Conservation (phyloP, 2,329 filamentous ascomycete genomes). For the Thermochaetoides dissita region DNA sequence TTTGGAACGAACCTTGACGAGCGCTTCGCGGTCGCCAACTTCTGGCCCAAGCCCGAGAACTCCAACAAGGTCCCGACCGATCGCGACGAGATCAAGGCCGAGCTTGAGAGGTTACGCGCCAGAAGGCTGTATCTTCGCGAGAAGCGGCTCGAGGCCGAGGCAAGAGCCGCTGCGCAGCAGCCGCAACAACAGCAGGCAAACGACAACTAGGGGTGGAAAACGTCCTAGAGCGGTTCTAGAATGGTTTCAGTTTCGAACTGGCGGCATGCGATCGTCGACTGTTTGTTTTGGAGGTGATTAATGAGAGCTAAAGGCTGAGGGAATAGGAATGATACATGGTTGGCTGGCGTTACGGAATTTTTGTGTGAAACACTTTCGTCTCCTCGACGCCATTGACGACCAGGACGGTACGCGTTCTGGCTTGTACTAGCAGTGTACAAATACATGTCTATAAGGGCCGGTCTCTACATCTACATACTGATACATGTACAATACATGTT, state of each 20-base stretch:
- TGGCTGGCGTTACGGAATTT: slow-evolving; percentile 6
- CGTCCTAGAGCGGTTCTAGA: too few relatives aligned
- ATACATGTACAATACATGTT: not conserved
- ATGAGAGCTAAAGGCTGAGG: not conserved
- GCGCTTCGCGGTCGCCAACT: slow-evolving; percentile 74
- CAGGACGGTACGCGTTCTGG: not conserved
- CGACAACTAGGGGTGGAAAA: not conserved
- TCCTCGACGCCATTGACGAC: not conserved
- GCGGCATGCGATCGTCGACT: too few relatives aligned
- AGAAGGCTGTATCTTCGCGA: slow-evolving; percentile 64
- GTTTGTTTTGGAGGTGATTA: not conserved
- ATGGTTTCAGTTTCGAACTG: too few relatives aligned
- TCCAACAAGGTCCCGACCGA: slow-evolving; percentile 66
- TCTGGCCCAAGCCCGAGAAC: slow-evolving; percentile 79
- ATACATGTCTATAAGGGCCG: not conserved
- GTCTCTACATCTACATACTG: slow-evolving; percentile 1
- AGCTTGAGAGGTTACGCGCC: slow-evolving; percentile 58
- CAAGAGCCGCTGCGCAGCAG: slow-evolving; percentile 15
- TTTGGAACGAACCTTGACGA: slow-evolving; percentile 96
- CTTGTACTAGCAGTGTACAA: slow-evolving; percentile 21
- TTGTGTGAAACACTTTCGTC: not conserved
- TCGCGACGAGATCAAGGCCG: slow-evolving; percentile 66
- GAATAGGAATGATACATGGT: not conserved
- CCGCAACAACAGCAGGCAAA: slow-evolving; percentile 12
- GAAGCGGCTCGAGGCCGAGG: slow-evolving; percentile 33